Conservation (phyloP, 257 asterid genomes). For the Misopates orontium region DNA sequence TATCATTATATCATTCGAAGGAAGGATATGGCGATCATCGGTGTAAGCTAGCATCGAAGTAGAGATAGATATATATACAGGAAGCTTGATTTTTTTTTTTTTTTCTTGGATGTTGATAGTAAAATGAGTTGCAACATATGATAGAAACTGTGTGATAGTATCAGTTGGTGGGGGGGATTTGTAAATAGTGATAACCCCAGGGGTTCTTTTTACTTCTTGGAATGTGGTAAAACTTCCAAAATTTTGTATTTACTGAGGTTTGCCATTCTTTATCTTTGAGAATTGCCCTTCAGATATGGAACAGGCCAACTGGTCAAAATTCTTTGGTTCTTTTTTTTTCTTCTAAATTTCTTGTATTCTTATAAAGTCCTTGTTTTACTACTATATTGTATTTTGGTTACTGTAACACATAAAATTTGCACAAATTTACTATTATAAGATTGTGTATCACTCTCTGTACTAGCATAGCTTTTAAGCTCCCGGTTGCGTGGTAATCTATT, state of each 20-base stretch:
- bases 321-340: conserved; percentile 33
- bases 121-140: background rate
- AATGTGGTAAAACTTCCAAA: conserved; percentile 23
- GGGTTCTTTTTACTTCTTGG: conserved; percentile 9
- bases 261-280: conserved; percentile 26
- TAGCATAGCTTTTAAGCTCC: no score
- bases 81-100: no score
- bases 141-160: conserved; percentile 23
- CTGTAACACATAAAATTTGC: background rate
- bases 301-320: conserved; percentile 35
- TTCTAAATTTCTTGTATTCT: background rate
- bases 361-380: background rate
- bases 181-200: conserved; percentile 32
- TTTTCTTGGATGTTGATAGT: no score
- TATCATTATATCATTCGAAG: conserved; percentile 87
- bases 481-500: no score
- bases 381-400: no score
- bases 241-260: conserved; percentile 30
- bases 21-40: conserved; percentile 90
- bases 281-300: conserved; percentile 13
- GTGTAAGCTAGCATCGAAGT: conserved; percentile 34
- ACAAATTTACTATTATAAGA: no score
- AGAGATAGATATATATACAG: no score
- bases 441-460: no score
- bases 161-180: conserved; percentile 27